Evolutionary conservation across 306 rosid genomes (phyloP).

Genomic region (Cucurbita maxima): DNA sequence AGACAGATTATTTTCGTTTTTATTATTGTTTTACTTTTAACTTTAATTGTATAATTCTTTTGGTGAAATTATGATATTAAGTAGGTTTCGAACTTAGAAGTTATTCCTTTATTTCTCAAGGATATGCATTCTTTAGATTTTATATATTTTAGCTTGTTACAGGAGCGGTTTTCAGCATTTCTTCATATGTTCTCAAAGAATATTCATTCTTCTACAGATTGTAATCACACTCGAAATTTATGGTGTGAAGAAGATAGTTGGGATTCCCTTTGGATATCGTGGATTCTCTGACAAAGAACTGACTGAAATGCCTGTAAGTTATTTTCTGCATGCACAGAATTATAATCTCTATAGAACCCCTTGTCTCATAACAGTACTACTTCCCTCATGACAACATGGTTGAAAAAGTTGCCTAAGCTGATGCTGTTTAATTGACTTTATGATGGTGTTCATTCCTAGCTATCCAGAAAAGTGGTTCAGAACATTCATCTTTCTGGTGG

Average conservation of each 20-base stretch:
- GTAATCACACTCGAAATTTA: conserved; percentile 95
- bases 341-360: background rate
- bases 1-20: background rate
- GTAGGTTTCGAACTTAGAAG: background rate
- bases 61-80: background rate
- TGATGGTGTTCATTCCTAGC: conserved; percentile 33
- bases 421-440: background rate
- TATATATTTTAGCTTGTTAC: background rate
- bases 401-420: conserved; percentile 6
- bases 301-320: conserved; percentile 65
- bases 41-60: background rate
- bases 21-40: background rate
- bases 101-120: background rate
- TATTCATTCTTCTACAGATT: conserved; percentile 46
- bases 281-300: conserved; percentile 80
- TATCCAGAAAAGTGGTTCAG: conserved; percentile 87
- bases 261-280: conserved; percentile 93
- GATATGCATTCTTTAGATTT: background rate
- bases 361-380: background rate
- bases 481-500: conserved; percentile 99
- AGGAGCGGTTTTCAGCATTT: background rate
- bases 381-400: background rate
- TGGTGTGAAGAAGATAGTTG: conserved; percentile 82
- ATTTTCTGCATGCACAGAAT: conserved; percentile 1
- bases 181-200: background rate